Base-by-base conservation (phyloP, 352 stramenopile genomes). In the Aphanomyces cochlioides region DNA sequence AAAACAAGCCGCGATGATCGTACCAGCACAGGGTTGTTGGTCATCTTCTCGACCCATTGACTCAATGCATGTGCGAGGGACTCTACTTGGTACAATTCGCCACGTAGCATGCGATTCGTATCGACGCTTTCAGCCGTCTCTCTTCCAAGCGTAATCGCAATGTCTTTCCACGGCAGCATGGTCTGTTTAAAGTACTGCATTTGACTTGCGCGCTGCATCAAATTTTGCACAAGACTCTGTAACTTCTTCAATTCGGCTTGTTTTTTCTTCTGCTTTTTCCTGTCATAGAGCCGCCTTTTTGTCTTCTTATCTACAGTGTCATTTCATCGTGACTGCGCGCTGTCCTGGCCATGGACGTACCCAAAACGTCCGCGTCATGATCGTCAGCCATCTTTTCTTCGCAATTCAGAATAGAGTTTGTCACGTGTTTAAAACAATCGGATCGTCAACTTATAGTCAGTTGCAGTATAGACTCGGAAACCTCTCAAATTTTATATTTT, bases 231-330 rank as follows among this genome's bases (percentile, higher is more conserved):
- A 8, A 67, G 39, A 19, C 34, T 50, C 21, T 56, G 59, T 12
- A 67, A 34, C 41, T 13, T 17, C 39, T 36, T 67, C 21, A 67
- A 10, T 36, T 67, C 59, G n/a, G 39, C 59, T 8, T 36, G 38
- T 45, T 67, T 67, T 45, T 67, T 67, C 39, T 56, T 67, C 28
- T 67, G 59, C 41, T 67, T 48, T 12, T 36, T 48, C 21, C 59
- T 41, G 43, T 67, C 59, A 36, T 67, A 67, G 21, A 67, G 41
- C 4, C 59, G 59, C 59, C 43, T 28, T 37, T 50, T 54, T 6
- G 59, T 45, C 43, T 67, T 67, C 59, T 67, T 67, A 50, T 67
- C 54, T 61, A 61, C 54, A n/a, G 12, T 41, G 34, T 61, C 10
- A 17, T 61, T 43, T 37, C 19, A 40, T 21, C 54, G 37, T 12